A percentile compares a stretch with the other conserved stretches of the same genome.
These are phyloP conservation scores for Aspergillus eucalypticola DNA, from an alignment of 2,329 filamentous ascomycete genomes.

Conservation along the genomic window DNA sequence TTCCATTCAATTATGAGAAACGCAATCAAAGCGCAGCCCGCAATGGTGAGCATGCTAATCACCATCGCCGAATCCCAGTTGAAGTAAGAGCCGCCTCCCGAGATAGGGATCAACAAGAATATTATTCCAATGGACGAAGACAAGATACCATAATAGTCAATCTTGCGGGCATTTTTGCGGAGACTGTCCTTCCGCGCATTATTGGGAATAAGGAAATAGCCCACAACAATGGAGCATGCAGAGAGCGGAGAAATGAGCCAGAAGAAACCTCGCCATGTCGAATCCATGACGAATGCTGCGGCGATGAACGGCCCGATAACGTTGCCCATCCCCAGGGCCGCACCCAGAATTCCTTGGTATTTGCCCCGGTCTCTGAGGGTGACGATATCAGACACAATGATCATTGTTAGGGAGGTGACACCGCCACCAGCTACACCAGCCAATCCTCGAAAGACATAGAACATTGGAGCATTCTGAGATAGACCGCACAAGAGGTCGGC, in stretches of 20 bases:
- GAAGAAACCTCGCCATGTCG: conserved; percentile 50
- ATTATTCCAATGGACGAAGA: conserved; percentile 59
- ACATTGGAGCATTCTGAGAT: conserved; percentile 55
- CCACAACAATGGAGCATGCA: conserved; percentile 49
- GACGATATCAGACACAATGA: conserved; percentile 63
- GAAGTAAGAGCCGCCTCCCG: conserved; percentile 61
- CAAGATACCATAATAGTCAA: conserved; percentile 61
- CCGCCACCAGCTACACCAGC: conserved; percentile 65
- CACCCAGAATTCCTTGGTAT: conserved; percentile 51
- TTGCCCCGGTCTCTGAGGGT: conserved; percentile 61
- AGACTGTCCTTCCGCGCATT: conserved; percentile 52
- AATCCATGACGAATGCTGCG: conserved; percentile 46
- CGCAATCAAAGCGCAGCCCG: conserved; percentile 46
- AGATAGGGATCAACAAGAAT: conserved; percentile 64
- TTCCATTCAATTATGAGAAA: conserved; percentile 61
- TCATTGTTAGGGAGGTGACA: conserved; percentile 60
- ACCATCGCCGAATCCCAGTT: conserved; percentile 59
- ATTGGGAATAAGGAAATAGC: conserved; percentile 54
- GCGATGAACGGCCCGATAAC: conserved; percentile 51
- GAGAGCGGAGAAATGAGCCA: conserved; percentile 57
- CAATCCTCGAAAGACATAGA: conserved; percentile 62
- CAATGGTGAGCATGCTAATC: conserved; percentile 59
- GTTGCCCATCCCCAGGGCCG: conserved; percentile 49
- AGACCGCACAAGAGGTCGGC: conserved; percentile 63
- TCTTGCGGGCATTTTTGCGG: conserved; percentile 52